Evolutionary conservation across 257 asterid species (phyloP), one percentile per base, ranked within the genome.

Genomic region (Ilex aquifolium): DNA sequence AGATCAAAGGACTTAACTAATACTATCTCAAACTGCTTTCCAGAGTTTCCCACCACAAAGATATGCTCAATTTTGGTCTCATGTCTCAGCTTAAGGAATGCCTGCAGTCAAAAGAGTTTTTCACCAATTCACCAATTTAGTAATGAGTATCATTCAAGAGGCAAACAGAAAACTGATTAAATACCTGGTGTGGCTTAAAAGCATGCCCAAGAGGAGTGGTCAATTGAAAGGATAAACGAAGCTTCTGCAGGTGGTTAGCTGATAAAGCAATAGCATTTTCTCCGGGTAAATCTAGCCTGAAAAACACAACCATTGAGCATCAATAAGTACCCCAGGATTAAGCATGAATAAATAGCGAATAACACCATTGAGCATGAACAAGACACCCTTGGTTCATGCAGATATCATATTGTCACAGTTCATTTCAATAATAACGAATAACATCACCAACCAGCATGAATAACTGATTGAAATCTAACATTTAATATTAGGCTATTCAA

Each of bases 211-310:
- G 76, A 64, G 99, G 86, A 78, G 96, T 83, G 60, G 67, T 74
- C 76, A 92, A 79, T 71, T 74, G 80, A 78, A 87, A 92, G 55
- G 88, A 79, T 76, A 92, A 65, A 60, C 73, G 76, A 73, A 92
- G 72, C 82, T 89, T 89, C 86, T 92, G 99, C 63, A 92, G 96
- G 69, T 92, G 99, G 79, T 89, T 92, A 65, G 99, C 99, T 69
- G 86, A 85, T 74, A 92, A 69, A 63, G 91, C 65, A 72, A 87
- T 70, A 54, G 58, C 66, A 63, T 76, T 82, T 46, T 78, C 73
- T 29, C 87, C 87, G 29, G 82, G 79, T 64, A 92, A 76, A 42
- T 73, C 80, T 68, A 89, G 74, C 81, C 97, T 92, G 90, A 71
- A 21, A 21, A 21, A 21, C 27, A 21, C 27, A 21, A 21, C 27